phyloP scores from a whole-genome alignment of 129 eudicot species.

The Lactuca sativa region DNA sequence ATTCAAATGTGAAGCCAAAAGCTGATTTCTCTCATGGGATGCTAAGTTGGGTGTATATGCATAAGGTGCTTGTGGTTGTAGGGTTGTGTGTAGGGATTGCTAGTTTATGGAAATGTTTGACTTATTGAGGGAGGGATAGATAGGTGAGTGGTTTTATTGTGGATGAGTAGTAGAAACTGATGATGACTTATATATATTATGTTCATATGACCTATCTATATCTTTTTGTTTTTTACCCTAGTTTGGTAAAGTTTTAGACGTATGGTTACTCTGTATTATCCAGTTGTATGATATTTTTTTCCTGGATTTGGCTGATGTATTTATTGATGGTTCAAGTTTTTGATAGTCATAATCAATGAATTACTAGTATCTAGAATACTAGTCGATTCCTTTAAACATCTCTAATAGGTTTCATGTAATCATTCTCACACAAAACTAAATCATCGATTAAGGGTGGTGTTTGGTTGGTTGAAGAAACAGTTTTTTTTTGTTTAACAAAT shows the following conservation, averaged over 20 bases:
- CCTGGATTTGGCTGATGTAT: background rate
- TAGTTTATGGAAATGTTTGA: slow-evolving; percentile 39
- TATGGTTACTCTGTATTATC: background rate
- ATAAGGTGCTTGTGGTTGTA: slow-evolving; percentile 39
- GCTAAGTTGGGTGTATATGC: slow-evolving; percentile 21
- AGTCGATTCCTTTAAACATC: too few species aligned
- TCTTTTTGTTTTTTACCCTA: slow-evolving; percentile 10
- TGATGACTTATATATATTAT: slow-evolving; percentile 2
- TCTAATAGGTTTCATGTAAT: too few species aligned
- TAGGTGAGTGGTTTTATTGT: slow-evolving; percentile 3
- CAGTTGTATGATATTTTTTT: background rate
- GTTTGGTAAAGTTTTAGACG: slow-evolving; percentile 17
- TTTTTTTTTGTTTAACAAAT: too few species aligned
- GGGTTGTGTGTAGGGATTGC: slow-evolving; percentile 42
- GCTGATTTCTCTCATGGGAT: slow-evolving; percentile 6
- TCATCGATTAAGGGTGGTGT: too few species aligned
- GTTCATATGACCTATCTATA: slow-evolving; percentile 29
- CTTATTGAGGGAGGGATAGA: background rate
- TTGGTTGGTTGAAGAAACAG: too few species aligned
- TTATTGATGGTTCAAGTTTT: background rate
- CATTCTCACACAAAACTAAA: too few species aligned
- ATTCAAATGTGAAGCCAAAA: slow-evolving; percentile 18
- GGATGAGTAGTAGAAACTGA: slow-evolving; percentile 9
- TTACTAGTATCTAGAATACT: too few species aligned
- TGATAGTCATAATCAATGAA: background rate